Conservation (phyloP, 768 basidiomycete species). For the Suillus variegatus region DNA sequence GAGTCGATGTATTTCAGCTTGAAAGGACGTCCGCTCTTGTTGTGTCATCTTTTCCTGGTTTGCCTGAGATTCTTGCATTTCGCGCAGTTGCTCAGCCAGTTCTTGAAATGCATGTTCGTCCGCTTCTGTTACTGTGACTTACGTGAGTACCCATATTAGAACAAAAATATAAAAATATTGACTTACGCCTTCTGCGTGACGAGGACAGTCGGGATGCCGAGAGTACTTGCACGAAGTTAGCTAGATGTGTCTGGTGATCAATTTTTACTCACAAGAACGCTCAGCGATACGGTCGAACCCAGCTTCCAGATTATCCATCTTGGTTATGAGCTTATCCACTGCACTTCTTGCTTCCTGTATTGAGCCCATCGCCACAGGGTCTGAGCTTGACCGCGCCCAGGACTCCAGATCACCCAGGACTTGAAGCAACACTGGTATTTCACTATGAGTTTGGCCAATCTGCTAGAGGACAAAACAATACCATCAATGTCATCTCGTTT, state of each 20-base stretch:
- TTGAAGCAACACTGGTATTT: conserved; percentile 53
- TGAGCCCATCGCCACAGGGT: conserved; percentile 51
- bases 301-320: conserved; percentile 78
- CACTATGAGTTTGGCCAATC: conserved; percentile 11
- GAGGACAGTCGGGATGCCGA: conserved; percentile 71
- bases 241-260: conserved; percentile 1
- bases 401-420: conserved; percentile 68
- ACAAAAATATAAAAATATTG: conserved; percentile 1
- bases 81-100: conserved; percentile 65
- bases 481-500: conserved; percentile 73
- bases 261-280: conserved; percentile 61
- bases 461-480: conserved; percentile 32
- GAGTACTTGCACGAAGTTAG: conserved; percentile 50
- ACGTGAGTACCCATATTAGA: conserved; percentile 11
- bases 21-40: conserved; percentile 56
- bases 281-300: conserved; percentile 89
- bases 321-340: conserved; percentile 68
- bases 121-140: conserved; percentile 60
- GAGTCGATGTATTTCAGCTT: conserved; percentile 58
- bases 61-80: conserved; percentile 54
- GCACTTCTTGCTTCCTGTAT: conserved; percentile 60
- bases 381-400: conserved; percentile 47
- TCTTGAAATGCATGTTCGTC: conserved; percentile 77
- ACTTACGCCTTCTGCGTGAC: conserved; percentile 74
- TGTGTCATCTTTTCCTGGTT: conserved; percentile 59